These are phyloP conservation scores for Linum lewisii DNA, from an alignment of 345 rosid genomes.

Conservation along the genomic window DNA sequence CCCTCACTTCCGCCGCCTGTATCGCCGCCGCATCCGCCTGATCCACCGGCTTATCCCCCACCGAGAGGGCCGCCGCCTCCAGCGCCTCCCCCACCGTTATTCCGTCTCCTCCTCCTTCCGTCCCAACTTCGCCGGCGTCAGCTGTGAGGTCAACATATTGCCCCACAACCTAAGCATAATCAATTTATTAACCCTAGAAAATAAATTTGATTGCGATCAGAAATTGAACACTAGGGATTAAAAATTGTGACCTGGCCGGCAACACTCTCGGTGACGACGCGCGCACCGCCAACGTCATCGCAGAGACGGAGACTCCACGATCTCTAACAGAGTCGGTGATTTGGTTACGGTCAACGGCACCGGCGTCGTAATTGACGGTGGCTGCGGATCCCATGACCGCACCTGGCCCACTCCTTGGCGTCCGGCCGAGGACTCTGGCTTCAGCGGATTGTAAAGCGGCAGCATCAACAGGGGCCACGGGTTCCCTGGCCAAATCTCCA, in stretches of 20 bases:
- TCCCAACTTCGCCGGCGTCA: constrained; percentile 13
- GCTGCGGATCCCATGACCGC: constrained; percentile 34
- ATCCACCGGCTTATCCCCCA: constrained; percentile 44
- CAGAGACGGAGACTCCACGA: constrained; percentile 18
- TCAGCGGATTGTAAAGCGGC: constrained; percentile 35
- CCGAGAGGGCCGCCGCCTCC: constrained; percentile 34
- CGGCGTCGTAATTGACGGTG: constrained; percentile 13
- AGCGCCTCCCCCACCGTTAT: constrained; percentile 46
- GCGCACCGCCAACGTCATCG: constrained; percentile 9
- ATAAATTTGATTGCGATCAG: too few relatives aligned
- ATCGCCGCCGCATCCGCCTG: constrained; percentile 46
- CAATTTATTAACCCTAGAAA: background rate
- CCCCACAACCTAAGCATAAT: constrained; percentile 15
- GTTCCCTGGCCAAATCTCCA: constrained; percentile 25
- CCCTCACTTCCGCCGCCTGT: constrained; percentile 44
- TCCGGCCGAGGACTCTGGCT: constrained; percentile 23
- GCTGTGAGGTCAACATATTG: constrained; percentile 20
- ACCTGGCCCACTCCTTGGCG: constrained; percentile 22
- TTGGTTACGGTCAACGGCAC: constrained; percentile 12
- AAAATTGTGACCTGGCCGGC: constrained; percentile 21
- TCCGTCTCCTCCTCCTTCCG: constrained; percentile 36
- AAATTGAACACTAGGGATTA: background rate
- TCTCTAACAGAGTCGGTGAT: constrained; percentile 15
- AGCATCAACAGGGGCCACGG: constrained; percentile 30
- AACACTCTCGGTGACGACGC: constrained; percentile 26